Percentiles rank a stretch among this genome's conserved stretches.
These are phyloP conservation scores for Angophora floribunda DNA, from an alignment of 345 rosid genomes.

Conservation along the genomic window DNA sequence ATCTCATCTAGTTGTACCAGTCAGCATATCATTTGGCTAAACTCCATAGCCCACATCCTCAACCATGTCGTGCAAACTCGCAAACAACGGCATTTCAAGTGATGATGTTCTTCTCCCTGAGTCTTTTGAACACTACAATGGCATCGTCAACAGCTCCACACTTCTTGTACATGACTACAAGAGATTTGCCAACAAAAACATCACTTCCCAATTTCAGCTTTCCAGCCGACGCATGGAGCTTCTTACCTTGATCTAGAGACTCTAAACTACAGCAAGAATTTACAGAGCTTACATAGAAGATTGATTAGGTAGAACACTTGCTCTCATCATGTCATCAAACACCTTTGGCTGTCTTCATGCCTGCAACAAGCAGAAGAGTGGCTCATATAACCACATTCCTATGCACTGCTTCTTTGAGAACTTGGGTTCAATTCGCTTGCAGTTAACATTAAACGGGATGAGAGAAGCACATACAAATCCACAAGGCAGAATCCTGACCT, in stretches of 20 bases:
- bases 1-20: accelerated
- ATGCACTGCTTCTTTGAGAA: too few relatives aligned
- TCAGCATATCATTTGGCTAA: too few relatives aligned
- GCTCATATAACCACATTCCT: slow-evolving; percentile 21
- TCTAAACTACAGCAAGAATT: slow-evolving; percentile 58
- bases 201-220: slow-evolving; percentile 51
- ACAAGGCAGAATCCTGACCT: slow-evolving; percentile 32
- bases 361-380: slow-evolving; percentile 39
- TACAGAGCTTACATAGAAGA: slow-evolving; percentile 61
- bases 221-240: slow-evolving; percentile 38
- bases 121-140: slow-evolving; percentile 25
- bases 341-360: slow-evolving; percentile 29
- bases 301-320: slow-evolving; percentile 47
- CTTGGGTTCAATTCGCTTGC: too few relatives aligned
- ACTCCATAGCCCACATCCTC: too few relatives aligned
- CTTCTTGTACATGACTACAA: slow-evolving; percentile 1
- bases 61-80: slow-evolving; percentile 68
- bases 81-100: slow-evolving; percentile 64
- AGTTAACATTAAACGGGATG: slow-evolving; percentile 49
- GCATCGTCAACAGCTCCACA: not conserved
- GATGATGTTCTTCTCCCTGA: slow-evolving; percentile 34
- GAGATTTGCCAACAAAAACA: slow-evolving; percentile 59
- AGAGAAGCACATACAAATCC: slow-evolving; percentile 53
- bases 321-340: slow-evolving; percentile 28
- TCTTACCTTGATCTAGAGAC: slow-evolving; percentile 54